Conservation (phyloP, 202 grass and related monocot species). For the Elaeis oleifera region DNA sequence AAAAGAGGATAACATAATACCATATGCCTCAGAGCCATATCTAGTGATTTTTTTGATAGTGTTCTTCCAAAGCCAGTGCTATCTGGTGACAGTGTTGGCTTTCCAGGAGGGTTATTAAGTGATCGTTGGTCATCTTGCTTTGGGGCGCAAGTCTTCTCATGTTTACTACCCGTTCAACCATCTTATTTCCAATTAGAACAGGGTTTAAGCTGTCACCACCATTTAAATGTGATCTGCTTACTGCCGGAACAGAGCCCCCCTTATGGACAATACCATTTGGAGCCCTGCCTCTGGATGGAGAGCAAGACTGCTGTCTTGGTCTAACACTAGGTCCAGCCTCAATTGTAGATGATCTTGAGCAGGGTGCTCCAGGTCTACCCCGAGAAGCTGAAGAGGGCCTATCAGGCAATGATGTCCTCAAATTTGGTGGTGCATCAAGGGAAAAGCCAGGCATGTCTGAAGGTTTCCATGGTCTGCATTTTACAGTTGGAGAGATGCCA, state of each 20-base stretch:
- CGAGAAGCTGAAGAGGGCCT: constrained; percentile 77
- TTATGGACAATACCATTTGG: constrained; percentile 51
- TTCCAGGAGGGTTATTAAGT: constrained; percentile 43
- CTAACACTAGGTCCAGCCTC: constrained; percentile 59
- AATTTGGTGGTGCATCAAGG: constrained; percentile 72
- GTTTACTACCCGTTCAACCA: constrained; percentile 91
- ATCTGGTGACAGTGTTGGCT: constrained; percentile 69
- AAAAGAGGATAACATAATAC: constrained; percentile 28
- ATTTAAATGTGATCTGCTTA: constrained; percentile 65
- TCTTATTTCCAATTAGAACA: constrained; percentile 82
- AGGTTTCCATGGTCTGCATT: constrained; percentile 81
- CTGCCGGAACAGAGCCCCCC: constrained; percentile 51
- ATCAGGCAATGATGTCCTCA: constrained; percentile 79
- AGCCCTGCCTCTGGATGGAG: constrained; percentile 76
- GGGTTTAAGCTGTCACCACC: constrained; percentile 52
- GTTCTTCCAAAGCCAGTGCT: constrained; percentile 76
- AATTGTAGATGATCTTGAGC: constrained; percentile 76
- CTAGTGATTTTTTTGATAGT: constrained; percentile 90
- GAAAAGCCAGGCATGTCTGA: constrained; percentile 80
- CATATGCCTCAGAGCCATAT: constrained; percentile 98
- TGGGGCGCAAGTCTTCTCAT: constrained; percentile 89
- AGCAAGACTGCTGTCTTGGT: constrained; percentile 81
- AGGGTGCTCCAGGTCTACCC: constrained; percentile 79
- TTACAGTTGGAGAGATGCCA: constrained; percentile 70
- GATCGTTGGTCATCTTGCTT: constrained; percentile 70